phyloP scores from a whole-genome alignment of 306 rosid genomes.

The Cicer pinnatifidum region DNA sequence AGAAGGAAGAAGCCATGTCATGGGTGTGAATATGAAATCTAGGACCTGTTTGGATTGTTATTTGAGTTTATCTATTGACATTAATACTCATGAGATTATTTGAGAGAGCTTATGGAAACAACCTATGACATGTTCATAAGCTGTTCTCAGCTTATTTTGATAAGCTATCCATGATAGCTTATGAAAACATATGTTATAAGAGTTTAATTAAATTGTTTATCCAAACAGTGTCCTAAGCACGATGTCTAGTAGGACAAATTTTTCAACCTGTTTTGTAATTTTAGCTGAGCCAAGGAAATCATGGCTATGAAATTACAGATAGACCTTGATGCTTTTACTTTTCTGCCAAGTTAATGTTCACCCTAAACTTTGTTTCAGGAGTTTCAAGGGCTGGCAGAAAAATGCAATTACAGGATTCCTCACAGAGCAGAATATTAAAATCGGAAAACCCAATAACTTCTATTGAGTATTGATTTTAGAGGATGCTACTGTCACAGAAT shows the following conservation, averaged over 20 bases:
- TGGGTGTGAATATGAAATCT: too few species aligned
- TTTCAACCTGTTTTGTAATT: background rate
- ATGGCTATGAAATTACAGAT: slow-evolving; percentile 7
- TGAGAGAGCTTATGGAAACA: too few species aligned
- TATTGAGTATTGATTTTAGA: slow-evolving; percentile 49
- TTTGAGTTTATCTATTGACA: too few species aligned
- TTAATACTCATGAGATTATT: too few species aligned
- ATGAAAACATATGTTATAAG: too few species aligned
- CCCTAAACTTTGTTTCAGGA: slow-evolving; percentile 59
- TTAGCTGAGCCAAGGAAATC: slow-evolving; percentile 2
- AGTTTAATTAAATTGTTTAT: too few species aligned
- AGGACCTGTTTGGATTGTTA: too few species aligned
- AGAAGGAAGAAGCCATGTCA: background rate
- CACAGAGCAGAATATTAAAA: slow-evolving; percentile 60
- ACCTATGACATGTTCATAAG: too few species aligned
- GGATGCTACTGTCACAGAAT: slow-evolving; percentile 13
- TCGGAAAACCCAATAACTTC: slow-evolving; percentile 81
- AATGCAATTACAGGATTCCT: slow-evolving; percentile 76
- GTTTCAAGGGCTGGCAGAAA: slow-evolving; percentile 98
- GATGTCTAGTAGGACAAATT: background rate
- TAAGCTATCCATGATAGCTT: too few species aligned
- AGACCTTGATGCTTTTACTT: slow-evolving; percentile 22
- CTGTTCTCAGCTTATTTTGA: too few species aligned
- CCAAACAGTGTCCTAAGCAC: background rate
- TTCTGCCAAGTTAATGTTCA: slow-evolving; percentile 15